phyloP scores from a whole-genome alignment of 441 rosid genomes.

The Euphorbia celastroides region DNA sequence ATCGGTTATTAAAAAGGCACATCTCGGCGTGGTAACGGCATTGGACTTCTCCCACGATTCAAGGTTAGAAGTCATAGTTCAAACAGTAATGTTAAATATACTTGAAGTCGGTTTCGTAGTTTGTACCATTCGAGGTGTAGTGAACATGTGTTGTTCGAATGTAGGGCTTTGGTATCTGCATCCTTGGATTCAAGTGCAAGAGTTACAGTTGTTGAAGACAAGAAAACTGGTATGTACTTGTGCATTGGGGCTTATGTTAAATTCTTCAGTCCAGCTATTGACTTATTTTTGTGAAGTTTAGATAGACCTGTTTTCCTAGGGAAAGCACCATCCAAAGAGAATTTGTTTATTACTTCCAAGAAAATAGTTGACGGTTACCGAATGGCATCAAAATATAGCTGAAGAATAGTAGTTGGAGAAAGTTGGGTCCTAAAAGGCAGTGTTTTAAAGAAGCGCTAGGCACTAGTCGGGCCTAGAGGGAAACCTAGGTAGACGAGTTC shows the following conservation, averaged over 20 bases:
- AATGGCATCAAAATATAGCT: neutral
- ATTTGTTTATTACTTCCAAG: neutral
- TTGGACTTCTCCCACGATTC: constrained; percentile 78
- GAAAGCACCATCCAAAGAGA: neutral
- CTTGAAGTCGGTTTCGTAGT: constrained; percentile 1
- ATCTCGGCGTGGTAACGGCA: constrained; percentile 81
- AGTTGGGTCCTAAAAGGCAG: neutral
- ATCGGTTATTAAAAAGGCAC: constrained; percentile 56
- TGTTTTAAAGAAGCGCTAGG: too few relatives aligned
- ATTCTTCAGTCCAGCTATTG: neutral
- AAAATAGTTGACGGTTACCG: neutral
- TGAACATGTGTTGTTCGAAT: constrained; percentile 22
- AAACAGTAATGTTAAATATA: neutral
- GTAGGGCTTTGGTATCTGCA: constrained; percentile 74
- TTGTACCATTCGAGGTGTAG: neutral
- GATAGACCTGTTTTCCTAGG: neutral
- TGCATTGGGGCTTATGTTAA: neutral
- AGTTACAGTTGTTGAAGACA: constrained; percentile 50
- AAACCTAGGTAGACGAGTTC: too few relatives aligned
- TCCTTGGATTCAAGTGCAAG: constrained; percentile 94
- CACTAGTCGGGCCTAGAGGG: too few relatives aligned
- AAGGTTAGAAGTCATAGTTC: constrained; percentile 42
- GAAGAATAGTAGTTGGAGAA: neutral
- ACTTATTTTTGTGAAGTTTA: too few relatives aligned
- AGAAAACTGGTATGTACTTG: constrained; percentile 33